phyloP scores from a whole-genome alignment of 257 asterid species.

The Solanum medicagineum region DNA sequence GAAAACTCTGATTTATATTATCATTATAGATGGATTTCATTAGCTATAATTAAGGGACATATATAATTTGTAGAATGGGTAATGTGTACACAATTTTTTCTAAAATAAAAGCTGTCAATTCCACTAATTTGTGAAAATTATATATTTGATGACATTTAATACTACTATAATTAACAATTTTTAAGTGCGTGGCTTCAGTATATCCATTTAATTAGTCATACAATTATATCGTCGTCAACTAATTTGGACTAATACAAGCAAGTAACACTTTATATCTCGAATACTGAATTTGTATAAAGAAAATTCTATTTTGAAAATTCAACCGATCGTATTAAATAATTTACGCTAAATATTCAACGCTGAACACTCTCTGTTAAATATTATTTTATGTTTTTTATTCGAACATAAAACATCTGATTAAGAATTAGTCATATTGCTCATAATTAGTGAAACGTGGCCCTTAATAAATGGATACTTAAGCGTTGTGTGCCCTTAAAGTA shows the following conservation, averaged over 20 bases:
- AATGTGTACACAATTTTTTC: not conserved
- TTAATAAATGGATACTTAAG: not conserved
- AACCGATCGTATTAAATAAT: too few species aligned
- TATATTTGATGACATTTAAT: not conserved
- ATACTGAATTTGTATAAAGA: too few species aligned
- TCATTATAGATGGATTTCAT: not conserved
- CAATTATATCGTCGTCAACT: not conserved
- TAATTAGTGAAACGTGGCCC: not conserved
- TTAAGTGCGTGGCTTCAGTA: not conserved
- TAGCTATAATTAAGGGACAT: not conserved
- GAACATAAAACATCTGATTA: not conserved
- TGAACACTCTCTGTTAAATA: not conserved
- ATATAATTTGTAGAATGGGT: not conserved
- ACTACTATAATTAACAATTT: not conserved
- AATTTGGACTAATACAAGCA: too few species aligned
- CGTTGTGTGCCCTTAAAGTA: not conserved
- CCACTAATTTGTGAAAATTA: not conserved
- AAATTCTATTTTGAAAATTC: too few species aligned
- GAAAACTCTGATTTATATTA: not conserved
- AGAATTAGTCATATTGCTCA: not conserved
- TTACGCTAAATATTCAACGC: too few species aligned
- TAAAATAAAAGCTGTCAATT: not conserved
- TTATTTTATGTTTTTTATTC: rapidly evolving
- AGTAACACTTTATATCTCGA: too few species aligned
- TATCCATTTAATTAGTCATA: not conserved